phyloP scores from a whole-genome alignment of 495 filamentous ascomycete genomes.

The Mycothermus thermophilus region DNA sequence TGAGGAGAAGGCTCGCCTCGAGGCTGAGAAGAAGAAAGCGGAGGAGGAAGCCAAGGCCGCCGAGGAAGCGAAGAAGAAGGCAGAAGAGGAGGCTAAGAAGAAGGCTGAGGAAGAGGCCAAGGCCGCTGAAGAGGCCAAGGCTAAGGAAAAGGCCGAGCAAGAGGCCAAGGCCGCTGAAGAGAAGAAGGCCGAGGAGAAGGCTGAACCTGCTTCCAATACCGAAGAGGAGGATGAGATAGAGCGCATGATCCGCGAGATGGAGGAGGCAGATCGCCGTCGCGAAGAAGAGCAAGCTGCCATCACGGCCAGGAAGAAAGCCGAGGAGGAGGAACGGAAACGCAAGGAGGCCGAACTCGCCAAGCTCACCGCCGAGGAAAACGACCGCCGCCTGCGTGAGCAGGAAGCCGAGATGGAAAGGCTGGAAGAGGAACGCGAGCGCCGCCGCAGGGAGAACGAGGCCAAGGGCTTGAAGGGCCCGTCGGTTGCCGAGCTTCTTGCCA shows the following conservation, averaged over 20 bases:
- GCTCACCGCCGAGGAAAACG: slow-evolving; percentile 34
- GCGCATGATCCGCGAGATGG: slow-evolving; percentile 38
- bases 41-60: slow-evolving; percentile 43
- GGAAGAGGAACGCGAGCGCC: slow-evolving; percentile 41
- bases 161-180: slow-evolving; percentile 27
- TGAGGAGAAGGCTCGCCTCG: slow-evolving; percentile 40
- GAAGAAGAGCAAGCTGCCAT: slow-evolving; percentile 47
- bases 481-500: slow-evolving; percentile 25
- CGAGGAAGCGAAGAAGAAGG: slow-evolving; percentile 35
- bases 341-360: slow-evolving; percentile 43
- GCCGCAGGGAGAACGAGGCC: slow-evolving; percentile 23
- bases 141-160: slow-evolving; percentile 26
- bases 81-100: slow-evolving; percentile 30
- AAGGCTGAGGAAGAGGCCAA: slow-evolving; percentile 26
- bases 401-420: slow-evolving; percentile 43
- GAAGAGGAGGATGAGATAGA: slow-evolving; percentile 23
- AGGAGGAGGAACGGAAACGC: slow-evolving; percentile 42
- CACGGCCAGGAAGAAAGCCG: slow-evolving; percentile 35
- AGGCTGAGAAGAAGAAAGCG: slow-evolving; percentile 56
- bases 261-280: slow-evolving; percentile 38
- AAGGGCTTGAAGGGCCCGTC: slow-evolving; percentile 16
- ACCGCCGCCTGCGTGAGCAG: slow-evolving; percentile 41
- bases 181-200: slow-evolving; percentile 26
- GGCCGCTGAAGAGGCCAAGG: slow-evolving; percentile 11
- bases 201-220: slow-evolving; percentile 24